Evolutionary conservation across 371 early-diverging fungal species (phyloP).

Genomic region (Sporodiniella umbellata): DNA sequence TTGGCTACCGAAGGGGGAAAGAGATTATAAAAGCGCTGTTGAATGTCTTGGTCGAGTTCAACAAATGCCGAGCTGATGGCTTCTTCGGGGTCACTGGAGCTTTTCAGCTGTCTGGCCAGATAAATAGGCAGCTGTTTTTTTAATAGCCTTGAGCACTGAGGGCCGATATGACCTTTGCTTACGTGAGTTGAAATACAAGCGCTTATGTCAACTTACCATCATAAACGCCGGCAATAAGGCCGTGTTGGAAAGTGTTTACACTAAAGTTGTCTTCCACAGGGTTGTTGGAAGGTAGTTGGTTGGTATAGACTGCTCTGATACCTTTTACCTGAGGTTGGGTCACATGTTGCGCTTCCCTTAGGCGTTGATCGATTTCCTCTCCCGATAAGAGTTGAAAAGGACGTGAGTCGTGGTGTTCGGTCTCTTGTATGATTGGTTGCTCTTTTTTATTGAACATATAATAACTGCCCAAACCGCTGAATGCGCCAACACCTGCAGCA

Average conservation of each 20-base stretch:
- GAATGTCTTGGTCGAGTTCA: constrained; percentile 56
- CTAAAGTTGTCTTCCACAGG: constrained; percentile 50
- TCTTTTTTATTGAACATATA: neutral
- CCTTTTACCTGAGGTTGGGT: constrained; percentile 11
- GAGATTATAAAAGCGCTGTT: constrained; percentile 51
- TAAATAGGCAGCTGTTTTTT: constrained; percentile 41
- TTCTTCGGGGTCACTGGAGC: constrained; percentile 9
- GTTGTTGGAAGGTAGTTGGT: constrained; percentile 38
- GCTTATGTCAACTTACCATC: too few relatives aligned
- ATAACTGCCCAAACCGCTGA: constrained; percentile 7
- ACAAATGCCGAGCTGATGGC: constrained; percentile 54
- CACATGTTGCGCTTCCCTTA: constrained; percentile 30
- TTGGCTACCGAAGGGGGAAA: constrained; percentile 34
- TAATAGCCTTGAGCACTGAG: constrained; percentile 36
- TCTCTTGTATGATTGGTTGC: too few relatives aligned
- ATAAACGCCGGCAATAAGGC: constrained; percentile 46
- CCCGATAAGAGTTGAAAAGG: constrained; percentile 29
- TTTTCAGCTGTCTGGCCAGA: constrained; percentile 32
- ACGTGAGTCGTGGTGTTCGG: constrained; percentile 28
- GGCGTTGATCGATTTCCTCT: constrained; percentile 26
- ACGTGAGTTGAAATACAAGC: too few relatives aligned
- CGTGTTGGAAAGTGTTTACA: constrained; percentile 25
- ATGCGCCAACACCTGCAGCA: constrained; percentile 16
- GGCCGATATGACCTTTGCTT: constrained; percentile 41
- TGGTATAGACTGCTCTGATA: constrained; percentile 38